These are phyloP conservation scores for Fusarium decemcellulare DNA, from an alignment of 2,329 filamentous ascomycete genomes.

Conservation along the genomic window DNA sequence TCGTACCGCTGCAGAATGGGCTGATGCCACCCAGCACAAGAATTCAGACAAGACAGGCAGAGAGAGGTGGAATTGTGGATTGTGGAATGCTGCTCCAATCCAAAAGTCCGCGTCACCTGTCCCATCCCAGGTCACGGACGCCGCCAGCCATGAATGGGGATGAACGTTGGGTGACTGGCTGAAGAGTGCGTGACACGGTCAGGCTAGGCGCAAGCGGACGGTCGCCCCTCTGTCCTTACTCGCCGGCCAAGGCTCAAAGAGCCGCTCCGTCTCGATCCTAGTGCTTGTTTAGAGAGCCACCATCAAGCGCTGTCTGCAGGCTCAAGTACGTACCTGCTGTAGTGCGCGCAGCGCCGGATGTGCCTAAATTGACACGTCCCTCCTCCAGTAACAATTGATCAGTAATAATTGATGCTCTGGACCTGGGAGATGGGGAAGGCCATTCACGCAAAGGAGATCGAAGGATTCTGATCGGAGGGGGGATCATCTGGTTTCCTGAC, in stretches of 20 bases:
- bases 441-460: slow-evolving; percentile 14
- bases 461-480: slow-evolving; percentile 8
- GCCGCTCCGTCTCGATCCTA: slow-evolving; percentile 48
- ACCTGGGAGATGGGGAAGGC: slow-evolving; percentile 14
- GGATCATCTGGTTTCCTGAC: slow-evolving; percentile 17
- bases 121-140: slow-evolving; percentile 32
- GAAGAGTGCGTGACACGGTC: slow-evolving; percentile 39
- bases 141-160: slow-evolving; percentile 37
- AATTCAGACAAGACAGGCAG: slow-evolving; percentile 16
- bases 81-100: slow-evolving; percentile 41
- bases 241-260: slow-evolving; percentile 45
- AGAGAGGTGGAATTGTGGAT: slow-evolving; percentile 12
- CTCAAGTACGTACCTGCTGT: slow-evolving; percentile 30
- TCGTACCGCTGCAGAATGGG: slow-evolving; percentile 41
- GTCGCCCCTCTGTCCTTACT: slow-evolving; percentile 39
- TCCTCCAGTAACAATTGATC: slow-evolving; percentile 31
- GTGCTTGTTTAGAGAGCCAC: slow-evolving; percentile 40
- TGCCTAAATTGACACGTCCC: slow-evolving; percentile 39
- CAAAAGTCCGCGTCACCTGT: slow-evolving; percentile 38
- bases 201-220: slow-evolving; percentile 37
- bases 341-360: slow-evolving; percentile 15
- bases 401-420: slow-evolving; percentile 23
- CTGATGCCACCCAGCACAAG: slow-evolving; percentile 30
- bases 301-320: slow-evolving; percentile 24
- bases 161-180: slow-evolving; percentile 42